Evolutionary conservation across 78 protist species (phyloP), one percentile per base, ranked within the genome.

Genomic region (Protostelium mycophagum): DNA sequence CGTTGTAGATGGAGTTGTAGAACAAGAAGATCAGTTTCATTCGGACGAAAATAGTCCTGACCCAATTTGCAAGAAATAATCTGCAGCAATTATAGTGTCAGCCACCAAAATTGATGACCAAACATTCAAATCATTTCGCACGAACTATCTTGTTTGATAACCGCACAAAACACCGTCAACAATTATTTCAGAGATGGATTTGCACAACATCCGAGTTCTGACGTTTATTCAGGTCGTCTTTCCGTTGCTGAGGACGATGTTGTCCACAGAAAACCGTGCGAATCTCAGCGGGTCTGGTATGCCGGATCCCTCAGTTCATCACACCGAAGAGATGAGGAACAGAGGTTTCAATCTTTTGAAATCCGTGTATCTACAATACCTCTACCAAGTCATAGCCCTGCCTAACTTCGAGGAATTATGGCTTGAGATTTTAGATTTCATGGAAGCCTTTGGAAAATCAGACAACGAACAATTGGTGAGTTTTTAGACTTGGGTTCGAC

Each of bases 231-330:
- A 51, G 73, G 73, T 51, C 31, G 38, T 88, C 36, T 88, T 88
- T 85, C 90, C 86, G 37, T 0, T 63, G 51, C 38, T 88, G 38
- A 0, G 86, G 5, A 85, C 38, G 36, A 1, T 88, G 90, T 85
- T 88, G 39, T 85, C 28, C 28, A 36, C 86, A 29, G 28, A 84
- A 23, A 73, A 38, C 38, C 1, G 28, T 84, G 86, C 86, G 34
- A 34, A 1, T 1, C n/a, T n/a, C n/a, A n/a, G n/a, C n/a, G n/a
- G n/a, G n/a, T n/a, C n/a, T n/a, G n/a, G n/a, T n/a, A n/a, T n/a
- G n/a, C n/a, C n/a, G n/a, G n/a, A n/a, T n/a, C n/a, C n/a, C n/a
- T n/a, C n/a, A n/a, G n/a, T n/a, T n/a, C 38, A 29, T 34, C 9
- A 1, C 10, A 84, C 28, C 25, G 86, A 84, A 29, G 86, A 84